Base-by-base conservation (phyloP, 192 early-diverging fungal genomes). In the Coemansia furcata region DNA sequence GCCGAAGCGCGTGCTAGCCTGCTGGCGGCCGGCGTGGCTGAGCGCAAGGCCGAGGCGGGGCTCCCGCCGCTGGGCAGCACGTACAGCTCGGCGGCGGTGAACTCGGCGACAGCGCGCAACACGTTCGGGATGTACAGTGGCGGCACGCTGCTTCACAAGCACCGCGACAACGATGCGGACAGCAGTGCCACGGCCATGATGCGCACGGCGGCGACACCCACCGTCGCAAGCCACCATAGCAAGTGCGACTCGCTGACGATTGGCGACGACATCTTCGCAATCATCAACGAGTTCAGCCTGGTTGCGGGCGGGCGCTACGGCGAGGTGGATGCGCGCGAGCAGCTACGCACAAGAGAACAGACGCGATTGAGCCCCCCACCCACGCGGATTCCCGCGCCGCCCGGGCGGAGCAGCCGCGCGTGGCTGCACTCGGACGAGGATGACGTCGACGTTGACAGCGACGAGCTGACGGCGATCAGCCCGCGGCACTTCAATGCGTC, bases 281-380 rank as follows among this genome's bases (percentile, higher is more conserved):
- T 81, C 11, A 81, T 81, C 67, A 76, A 76, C 42, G 78, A 81
- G 70, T 76, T 81, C 30, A 81, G 78, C 68, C 57, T 72, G 19
- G 70, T 81, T 10, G 68, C 73, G 1, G 78, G 68, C 42, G 55
- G 78, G 17, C 63, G 78, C 3, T 81, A 81, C 35, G 78, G 78
- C 70, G 78, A 72, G 15, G 78, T 81, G 6, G 78, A 75, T 43
- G 65, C 78, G 36, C 68, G 69, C 50, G 50, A 54, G 14, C 60
- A 65, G 32, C 40, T 73, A 38, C 68, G 65, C 43, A 70, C 49
- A 30, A 38, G 37, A 6, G 67, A 63, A 26, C 50, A 30, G 50
- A 7, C 44, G 17, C 46, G 46, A 7, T n/a, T 19, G 46, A 47
- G 46, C 8, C 44, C 44, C 17, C 44, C 44, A 6, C 6, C 17